These are phyloP conservation scores for Cucurbita argyrosperma DNA, from an alignment of 306 rosid species.

Conservation along the genomic window DNA sequence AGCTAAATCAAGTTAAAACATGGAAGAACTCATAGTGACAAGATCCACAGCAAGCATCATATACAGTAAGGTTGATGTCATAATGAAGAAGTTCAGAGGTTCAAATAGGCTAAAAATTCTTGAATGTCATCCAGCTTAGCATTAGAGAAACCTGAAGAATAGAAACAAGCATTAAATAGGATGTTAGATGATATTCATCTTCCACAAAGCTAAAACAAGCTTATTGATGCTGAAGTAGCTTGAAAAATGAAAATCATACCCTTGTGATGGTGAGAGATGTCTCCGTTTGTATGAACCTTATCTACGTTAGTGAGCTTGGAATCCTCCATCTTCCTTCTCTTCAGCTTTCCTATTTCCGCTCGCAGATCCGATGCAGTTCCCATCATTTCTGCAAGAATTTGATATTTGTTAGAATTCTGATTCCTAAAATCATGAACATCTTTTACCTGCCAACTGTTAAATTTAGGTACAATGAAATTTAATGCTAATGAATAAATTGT, in stretches of 20 bases:
- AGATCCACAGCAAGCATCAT: neutral
- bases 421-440: neutral
- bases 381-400: conserved; percentile 34
- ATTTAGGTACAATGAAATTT: neutral
- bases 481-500: neutral
- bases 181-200: neutral
- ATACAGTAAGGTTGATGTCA: neutral
- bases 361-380: conserved; percentile 44
- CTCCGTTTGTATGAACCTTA: conserved; percentile 16
- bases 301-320: conserved; percentile 16
- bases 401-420: neutral
- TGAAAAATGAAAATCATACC: conserved; percentile 22
- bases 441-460: neutral
- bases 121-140: conserved; percentile 29
- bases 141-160: conserved; percentile 43
- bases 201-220: neutral
- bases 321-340: conserved; percentile 27
- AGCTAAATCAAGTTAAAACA: neutral
- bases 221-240: neutral
- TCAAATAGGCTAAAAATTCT: conserved; percentile 20
- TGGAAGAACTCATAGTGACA: neutral
- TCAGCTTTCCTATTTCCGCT: conserved; percentile 26
- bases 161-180: neutral
- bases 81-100: conserved; percentile 13
- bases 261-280: conserved; percentile 17